Percentiles rank a stretch among this genome's conserved stretches.
Evolutionary conservation across 2,329 filamentous ascomycete genomes (phyloP).

Genomic region (Pseudogymnoascus sp.): DNA sequence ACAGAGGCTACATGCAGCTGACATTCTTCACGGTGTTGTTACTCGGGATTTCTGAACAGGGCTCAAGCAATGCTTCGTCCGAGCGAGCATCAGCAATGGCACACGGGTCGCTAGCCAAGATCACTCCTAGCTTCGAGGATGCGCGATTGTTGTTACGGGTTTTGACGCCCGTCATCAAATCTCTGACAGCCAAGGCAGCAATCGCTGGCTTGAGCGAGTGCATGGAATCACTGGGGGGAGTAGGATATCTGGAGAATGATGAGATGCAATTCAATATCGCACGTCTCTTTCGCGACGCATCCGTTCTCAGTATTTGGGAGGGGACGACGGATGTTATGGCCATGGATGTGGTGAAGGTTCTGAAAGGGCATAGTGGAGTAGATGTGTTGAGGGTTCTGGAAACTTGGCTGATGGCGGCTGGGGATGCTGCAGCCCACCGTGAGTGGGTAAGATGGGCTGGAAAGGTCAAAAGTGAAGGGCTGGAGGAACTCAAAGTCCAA

Average conservation of each 20-base stretch:
- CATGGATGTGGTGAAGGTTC: slow-evolving; percentile 43
- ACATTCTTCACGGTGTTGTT: slow-evolving; percentile 46
- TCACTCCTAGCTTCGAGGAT: slow-evolving; percentile 31
- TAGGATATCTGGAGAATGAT: slow-evolving; percentile 57
- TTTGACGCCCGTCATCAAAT: slow-evolving; percentile 55
- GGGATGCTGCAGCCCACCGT: slow-evolving; percentile 10
- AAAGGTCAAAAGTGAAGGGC: slow-evolving; percentile 15
- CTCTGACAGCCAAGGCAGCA: slow-evolving; percentile 44
- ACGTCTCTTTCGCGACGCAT: slow-evolving; percentile 56
- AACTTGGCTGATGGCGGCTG: slow-evolving; percentile 30
- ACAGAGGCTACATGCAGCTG: slow-evolving; percentile 49
- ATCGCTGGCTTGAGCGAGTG: slow-evolving; percentile 46
- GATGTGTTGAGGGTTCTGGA: slow-evolving; percentile 36
- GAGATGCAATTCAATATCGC: slow-evolving; percentile 60
- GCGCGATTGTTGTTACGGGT: slow-evolving; percentile 43
- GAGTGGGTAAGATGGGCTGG: slow-evolving; percentile 12
- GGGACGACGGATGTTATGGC: slow-evolving; percentile 66
- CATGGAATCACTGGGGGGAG: slow-evolving; percentile 59
- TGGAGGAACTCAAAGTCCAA: slow-evolving; percentile 27
- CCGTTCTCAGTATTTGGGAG: slow-evolving; percentile 62
- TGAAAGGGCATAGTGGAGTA: slow-evolving; percentile 31
- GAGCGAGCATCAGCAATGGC: slow-evolving; percentile 17
- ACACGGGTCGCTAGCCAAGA: slow-evolving; percentile 19
- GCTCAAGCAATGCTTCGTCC: background rate
- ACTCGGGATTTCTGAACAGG: slow-evolving; percentile 47